Evolutionary conservation across 1,284 basidiomycete species (phyloP), one percentile per base, ranked within the genome.

Genomic region (Marasmius tenuissimus): DNA sequence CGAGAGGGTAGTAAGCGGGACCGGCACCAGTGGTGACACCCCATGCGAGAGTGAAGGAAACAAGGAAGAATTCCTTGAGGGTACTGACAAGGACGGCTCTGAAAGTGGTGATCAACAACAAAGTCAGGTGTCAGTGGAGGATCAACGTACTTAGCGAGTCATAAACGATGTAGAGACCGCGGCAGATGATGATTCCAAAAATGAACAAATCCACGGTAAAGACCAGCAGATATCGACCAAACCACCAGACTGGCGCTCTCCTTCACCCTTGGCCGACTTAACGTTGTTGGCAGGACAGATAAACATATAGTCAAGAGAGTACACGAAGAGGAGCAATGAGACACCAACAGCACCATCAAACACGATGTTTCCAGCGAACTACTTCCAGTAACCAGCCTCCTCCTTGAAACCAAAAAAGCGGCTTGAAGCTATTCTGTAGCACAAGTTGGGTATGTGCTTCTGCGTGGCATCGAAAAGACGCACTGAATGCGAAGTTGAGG

Each of bases 281-380:
- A 92, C 93, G 74, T 98, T 96, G 78, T 96, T 97, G 76, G 96
- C 95, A 68, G 97, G 90, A 86, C 96, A 95, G 61, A 96, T 97
- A 91, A 96, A 94, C 67, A 96, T 96, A 73, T 95, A 97, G 73
- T 97, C 96, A 66, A 98, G 89, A 42, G 96, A 97, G 88, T 98
- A 97, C 77, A 97, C 96, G 78, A 98, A 97, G 75, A 98, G 89
- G 60, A 97, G 82, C 40, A 96, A 98, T 8, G 95, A 92, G 65
- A 95, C 95, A 90, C 95, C 95, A 76, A 95, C 95, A 69, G 92
- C 95, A 88, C 91, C 95, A 94, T 96, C 96, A 70, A 95, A 97
- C 57, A 94, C 95, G 68, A 98, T 88, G 76, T 97, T 97, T 70
- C 93, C 93, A 76, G 77, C 91, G 72, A 95, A 94, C 92, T 92